Conservation (phyloP, 1,284 basidiomycete genomes). For the Malassezia cuniculi region DNA sequence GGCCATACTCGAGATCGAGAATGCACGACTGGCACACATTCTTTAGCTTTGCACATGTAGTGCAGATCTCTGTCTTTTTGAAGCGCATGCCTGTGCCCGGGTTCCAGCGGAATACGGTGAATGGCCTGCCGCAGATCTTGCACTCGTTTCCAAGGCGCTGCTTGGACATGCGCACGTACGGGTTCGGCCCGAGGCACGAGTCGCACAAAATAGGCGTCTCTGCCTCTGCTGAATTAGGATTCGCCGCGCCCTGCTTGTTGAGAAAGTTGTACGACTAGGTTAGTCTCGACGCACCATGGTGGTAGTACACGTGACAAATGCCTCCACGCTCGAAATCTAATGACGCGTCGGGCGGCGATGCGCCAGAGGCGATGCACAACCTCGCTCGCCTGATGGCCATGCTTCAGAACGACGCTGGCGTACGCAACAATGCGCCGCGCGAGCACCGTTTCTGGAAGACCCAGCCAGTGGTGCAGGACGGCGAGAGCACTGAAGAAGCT, state of each 20-base stretch:
- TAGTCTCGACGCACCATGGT: background rate
- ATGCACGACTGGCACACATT: constrained; percentile 98
- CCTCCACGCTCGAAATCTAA: background rate
- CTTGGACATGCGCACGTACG: constrained; percentile 57
- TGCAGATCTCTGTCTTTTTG: constrained; percentile 97
- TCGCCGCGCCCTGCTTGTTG: constrained; percentile 22
- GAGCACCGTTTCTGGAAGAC: constrained; percentile 46
- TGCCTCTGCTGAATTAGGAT: constrained; percentile 75
- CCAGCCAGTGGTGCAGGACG: constrained; percentile 71
- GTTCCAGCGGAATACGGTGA: constrained; percentile 97
- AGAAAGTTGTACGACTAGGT: constrained; percentile 20
- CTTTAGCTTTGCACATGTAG: constrained; percentile 96
- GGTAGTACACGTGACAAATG: background rate
- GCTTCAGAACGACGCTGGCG: too few relatives aligned
- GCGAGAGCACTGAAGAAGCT: constrained; percentile 33
- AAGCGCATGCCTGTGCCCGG: constrained; percentile 79
- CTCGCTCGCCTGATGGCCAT: constrained; percentile 12
- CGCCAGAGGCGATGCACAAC: constrained; percentile 5
- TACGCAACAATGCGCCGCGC: background rate
- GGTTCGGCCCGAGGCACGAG: constrained; percentile 47
- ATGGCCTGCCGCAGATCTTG: constrained; percentile 72
- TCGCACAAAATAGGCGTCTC: constrained; percentile 67
- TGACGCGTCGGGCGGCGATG: background rate
- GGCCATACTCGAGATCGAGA: constrained; percentile 78
- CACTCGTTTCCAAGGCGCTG: constrained; percentile 91